A percentile compares a stretch with the other conserved stretches of the same genome.
Evolutionary conservation across 2,329 filamentous ascomycete genomes (phyloP).

Genomic region (Arthroderma sp.): DNA sequence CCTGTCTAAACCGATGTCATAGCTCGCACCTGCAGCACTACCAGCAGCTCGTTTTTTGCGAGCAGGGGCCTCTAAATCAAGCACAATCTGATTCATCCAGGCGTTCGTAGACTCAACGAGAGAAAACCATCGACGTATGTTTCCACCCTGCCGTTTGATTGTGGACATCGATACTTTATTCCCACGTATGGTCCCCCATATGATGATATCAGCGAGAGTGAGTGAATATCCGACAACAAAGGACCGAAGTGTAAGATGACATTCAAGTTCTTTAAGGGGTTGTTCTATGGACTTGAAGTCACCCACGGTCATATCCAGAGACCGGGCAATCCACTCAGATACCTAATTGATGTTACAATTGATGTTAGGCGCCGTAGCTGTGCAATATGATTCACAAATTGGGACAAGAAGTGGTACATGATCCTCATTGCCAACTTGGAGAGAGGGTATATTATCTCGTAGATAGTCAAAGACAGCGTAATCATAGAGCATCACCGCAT

Average conservation of each 20-base stretch:
- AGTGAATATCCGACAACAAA: slow-evolving; percentile 74
- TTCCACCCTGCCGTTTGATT: slow-evolving; percentile 62
- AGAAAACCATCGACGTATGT: slow-evolving; percentile 74
- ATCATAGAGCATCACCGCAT: background rate
- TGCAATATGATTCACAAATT: too few relatives aligned
- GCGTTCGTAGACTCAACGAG: slow-evolving; percentile 73
- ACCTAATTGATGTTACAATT: slow-evolving; percentile 9
- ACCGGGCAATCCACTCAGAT: slow-evolving; percentile 43
- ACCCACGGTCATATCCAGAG: slow-evolving; percentile 40
- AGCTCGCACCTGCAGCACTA: slow-evolving; percentile 70
- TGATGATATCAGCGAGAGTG: slow-evolving; percentile 62
- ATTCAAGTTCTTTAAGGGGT: slow-evolving; percentile 64
- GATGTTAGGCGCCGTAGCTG: background rate
- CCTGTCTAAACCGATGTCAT: slow-evolving; percentile 75
- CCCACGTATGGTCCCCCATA: slow-evolving; percentile 71
- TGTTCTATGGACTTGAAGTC: slow-evolving; percentile 78
- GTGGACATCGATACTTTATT: slow-evolving; percentile 77
- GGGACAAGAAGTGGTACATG: slow-evolving; percentile 14
- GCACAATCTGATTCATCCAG: slow-evolving; percentile 60
- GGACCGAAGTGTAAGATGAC: slow-evolving; percentile 73
- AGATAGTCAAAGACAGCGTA: background rate
- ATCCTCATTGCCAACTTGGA: slow-evolving; percentile 26
- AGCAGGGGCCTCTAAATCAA: slow-evolving; percentile 55
- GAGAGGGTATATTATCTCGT: slow-evolving; percentile 7
- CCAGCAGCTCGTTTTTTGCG: slow-evolving; percentile 57